phyloP scores from a whole-genome alignment of 2,329 filamentous ascomycete genomes.

The Trichothecium roseum region DNA sequence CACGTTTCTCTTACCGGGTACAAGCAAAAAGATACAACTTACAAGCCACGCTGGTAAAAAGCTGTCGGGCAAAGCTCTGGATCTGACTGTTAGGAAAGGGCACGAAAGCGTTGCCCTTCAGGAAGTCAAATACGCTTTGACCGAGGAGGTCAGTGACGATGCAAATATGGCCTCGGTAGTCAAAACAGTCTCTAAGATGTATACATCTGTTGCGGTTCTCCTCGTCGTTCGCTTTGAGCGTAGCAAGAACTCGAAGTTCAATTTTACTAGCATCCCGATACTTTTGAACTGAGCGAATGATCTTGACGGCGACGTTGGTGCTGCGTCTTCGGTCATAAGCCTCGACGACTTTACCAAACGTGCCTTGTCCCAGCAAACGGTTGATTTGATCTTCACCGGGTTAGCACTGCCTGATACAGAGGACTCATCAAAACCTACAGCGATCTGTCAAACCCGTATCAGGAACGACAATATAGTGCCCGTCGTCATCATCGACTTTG shows the following conservation, averaged over 20 bases:
- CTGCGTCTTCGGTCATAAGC: conserved; percentile 71
- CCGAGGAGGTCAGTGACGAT: conserved; percentile 69
- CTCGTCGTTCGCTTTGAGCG: conserved; percentile 81
- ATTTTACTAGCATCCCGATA: conserved; percentile 95
- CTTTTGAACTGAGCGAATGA: conserved; percentile 96
- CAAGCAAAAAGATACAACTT: conserved; percentile 30
- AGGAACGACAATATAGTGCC: conserved; percentile 88
- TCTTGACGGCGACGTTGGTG: conserved; percentile 85
- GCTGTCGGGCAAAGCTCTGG: conserved; percentile 87
- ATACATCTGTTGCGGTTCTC: conserved; percentile 94
- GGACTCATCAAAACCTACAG: conserved; percentile 54
- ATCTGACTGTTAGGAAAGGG: conserved; percentile 98
- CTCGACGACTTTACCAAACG: conserved; percentile 96
- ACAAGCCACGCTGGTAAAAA: conserved; percentile 98
- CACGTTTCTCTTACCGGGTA: background rate
- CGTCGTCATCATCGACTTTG: conserved; percentile 92
- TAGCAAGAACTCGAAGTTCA: conserved; percentile 85
- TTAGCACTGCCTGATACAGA: conserved; percentile 9
- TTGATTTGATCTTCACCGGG: conserved; percentile 63
- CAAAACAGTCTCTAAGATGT: conserved; percentile 91
- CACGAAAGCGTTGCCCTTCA: conserved; percentile 90
- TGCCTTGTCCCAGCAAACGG: conserved; percentile 87
- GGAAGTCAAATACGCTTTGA: conserved; percentile 95
- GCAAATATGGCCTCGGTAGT: conserved; percentile 95
- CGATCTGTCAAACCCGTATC: conserved; percentile 78